Conservation (phyloP, 2,329 filamentous ascomycete species). For the Coniochaeta hoffmannii region DNA sequence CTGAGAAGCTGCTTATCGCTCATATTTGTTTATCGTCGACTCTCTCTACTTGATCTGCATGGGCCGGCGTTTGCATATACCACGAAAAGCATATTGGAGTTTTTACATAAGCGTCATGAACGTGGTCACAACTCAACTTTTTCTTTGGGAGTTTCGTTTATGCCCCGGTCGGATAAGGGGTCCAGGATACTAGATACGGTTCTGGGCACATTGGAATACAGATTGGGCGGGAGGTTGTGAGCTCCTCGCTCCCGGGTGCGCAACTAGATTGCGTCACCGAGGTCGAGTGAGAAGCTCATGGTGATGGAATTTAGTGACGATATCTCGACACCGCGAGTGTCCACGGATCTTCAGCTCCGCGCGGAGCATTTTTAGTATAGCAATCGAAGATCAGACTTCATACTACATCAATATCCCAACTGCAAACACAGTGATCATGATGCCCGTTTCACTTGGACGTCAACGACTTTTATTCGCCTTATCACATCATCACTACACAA, state of each 20-base stretch:
- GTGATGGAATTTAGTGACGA: background rate
- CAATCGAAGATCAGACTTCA: background rate
- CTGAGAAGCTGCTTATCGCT: constrained; percentile 22
- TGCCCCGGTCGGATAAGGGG: background rate
- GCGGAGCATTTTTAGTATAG: background rate
- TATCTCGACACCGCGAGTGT: background rate
- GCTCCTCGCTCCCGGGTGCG: constrained; percentile 8
- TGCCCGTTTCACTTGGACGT: background rate
- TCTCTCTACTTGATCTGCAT: constrained; percentile 14
- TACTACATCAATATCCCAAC: background rate
- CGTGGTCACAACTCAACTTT: constrained; percentile 5
- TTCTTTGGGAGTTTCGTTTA: constrained; percentile 4
- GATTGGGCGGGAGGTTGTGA: background rate
- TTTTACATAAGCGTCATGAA: constrained; percentile 6
- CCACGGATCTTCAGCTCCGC: background rate
- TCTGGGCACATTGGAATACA: background rate
- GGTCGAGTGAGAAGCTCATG: constrained; percentile 8
- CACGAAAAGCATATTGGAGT: background rate
- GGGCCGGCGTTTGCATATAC: constrained; percentile 18
- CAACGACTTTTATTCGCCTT: background rate
- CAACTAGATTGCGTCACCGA: background rate
- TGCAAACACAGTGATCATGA: background rate
- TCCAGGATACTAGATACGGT: background rate
- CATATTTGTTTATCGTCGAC: background rate
- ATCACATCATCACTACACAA: background rate